Evolutionary conservation across 805 yeast genomes (phyloP).

Genomic region (Barnettozyma botsteinii): DNA sequence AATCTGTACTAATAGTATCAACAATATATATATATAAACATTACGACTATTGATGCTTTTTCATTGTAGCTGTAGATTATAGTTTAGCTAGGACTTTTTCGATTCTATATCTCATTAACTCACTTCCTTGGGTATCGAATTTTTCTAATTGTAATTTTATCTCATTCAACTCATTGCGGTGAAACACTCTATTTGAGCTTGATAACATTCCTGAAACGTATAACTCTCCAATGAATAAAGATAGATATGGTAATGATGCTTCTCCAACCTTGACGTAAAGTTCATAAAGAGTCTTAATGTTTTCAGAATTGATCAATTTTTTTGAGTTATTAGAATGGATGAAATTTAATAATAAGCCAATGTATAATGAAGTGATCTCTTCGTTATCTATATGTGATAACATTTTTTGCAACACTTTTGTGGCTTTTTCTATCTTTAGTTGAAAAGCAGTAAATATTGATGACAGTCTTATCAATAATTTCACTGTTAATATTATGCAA

Average conservation of each 20-base stretch:
- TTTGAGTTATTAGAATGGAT: constrained; percentile 12
- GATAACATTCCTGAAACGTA: background rate
- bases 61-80: background rate
- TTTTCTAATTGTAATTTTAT: constrained; percentile 14
- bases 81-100: constrained; percentile 10
- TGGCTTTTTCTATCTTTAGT: background rate
- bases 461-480: constrained; percentile 12
- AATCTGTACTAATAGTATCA: too few species aligned
- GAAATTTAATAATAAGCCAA: constrained; percentile 22
- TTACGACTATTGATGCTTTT: too few species aligned
- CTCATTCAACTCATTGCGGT: constrained; percentile 12
- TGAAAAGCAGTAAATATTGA: background rate
- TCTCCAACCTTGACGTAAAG: constrained; percentile 6
- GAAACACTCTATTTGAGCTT: constrained; percentile 5
- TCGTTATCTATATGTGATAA: background rate
- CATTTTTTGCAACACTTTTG: background rate
- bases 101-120: constrained; percentile 12
- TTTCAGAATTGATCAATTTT: background rate
- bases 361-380: constrained; percentile 15
- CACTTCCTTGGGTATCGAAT: constrained; percentile 14
- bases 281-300: constrained; percentile 6
- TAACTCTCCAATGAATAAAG: constrained; percentile 17
- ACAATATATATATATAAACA: too few species aligned
- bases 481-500: constrained; percentile 7
- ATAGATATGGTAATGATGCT: constrained; percentile 13